These are phyloP conservation scores for Nepenthes alata DNA, from an alignment of 179 eudicot genomes.

Conservation along the genomic window DNA sequence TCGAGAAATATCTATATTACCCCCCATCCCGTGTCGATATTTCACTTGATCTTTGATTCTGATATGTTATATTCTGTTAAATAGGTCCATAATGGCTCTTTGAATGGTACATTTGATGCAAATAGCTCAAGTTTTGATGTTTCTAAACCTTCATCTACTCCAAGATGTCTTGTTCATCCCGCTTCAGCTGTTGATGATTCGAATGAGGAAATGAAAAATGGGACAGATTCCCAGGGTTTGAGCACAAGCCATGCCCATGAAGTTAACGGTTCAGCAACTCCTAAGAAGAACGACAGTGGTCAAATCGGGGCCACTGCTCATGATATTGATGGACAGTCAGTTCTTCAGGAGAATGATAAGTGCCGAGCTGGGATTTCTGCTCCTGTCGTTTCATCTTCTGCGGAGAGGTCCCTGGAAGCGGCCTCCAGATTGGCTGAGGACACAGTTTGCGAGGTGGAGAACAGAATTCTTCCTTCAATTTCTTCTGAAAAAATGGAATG, in stretches of 20 bases:
- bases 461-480: not conserved
- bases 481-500: slow-evolving; percentile 2
- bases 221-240: slow-evolving; percentile 9
- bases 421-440: slow-evolving; percentile 12
- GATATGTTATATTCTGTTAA: slow-evolving; percentile 6
- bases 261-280: not conserved
- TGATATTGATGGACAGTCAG: slow-evolving; percentile 5
- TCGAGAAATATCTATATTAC: not conserved
- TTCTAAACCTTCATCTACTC: slow-evolving; percentile 18
- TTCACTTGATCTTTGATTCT: not conserved
- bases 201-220: slow-evolving; percentile 14
- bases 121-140: slow-evolving; percentile 16
- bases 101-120: slow-evolving; percentile 20
- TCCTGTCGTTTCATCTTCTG: slow-evolving; percentile 3
- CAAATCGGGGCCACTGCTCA: not conserved
- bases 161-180: slow-evolving; percentile 3
- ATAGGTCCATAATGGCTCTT: slow-evolving; percentile 11
- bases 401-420: slow-evolving; percentile 7
- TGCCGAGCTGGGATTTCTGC: slow-evolving; percentile 7
- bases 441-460: slow-evolving; percentile 1
- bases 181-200: slow-evolving; percentile 11
- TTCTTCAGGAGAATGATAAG: slow-evolving; percentile 9
- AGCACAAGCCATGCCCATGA: not conserved
- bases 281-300: not conserved
- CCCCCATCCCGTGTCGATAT: not conserved